phyloP scores from a whole-genome alignment of 2,329 filamentous ascomycete species.

The Chaetomium strumarium region DNA sequence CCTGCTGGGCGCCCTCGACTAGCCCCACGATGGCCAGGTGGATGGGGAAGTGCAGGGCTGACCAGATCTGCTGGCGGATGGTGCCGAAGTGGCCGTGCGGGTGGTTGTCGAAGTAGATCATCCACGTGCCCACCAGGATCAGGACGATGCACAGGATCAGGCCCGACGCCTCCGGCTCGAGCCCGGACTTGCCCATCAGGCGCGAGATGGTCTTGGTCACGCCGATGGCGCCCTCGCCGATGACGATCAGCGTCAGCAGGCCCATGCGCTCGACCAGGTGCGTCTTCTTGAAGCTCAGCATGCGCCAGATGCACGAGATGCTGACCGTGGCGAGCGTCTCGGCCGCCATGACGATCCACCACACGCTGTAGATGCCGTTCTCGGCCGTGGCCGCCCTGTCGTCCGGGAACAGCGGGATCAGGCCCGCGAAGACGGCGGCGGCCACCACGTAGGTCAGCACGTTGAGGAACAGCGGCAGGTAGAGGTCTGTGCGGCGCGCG shows the following conservation, averaged over 20 bases:
- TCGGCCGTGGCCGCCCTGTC: conserved; percentile 2
- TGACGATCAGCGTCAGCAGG: conserved; percentile 19
- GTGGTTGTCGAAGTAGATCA: conserved; percentile 21
- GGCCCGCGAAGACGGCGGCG: conserved; percentile 9
- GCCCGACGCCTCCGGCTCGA: conserved; percentile 14
- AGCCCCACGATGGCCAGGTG: conserved; percentile 19
- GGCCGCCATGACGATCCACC: conserved; percentile 17
- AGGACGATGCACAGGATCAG: conserved; percentile 17
- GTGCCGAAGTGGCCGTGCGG: conserved; percentile 19
- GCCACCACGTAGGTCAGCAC: conserved; percentile 11
- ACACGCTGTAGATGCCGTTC: conserved; percentile 18
- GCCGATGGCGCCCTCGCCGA: conserved; percentile 19
- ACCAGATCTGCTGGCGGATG: conserved; percentile 20
- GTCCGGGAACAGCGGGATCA: conserved; percentile 11
- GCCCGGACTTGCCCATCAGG: conserved; percentile 18
- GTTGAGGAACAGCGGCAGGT: conserved; percentile 16
- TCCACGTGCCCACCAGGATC: conserved; percentile 17
- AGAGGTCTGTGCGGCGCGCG: conserved; percentile 14
- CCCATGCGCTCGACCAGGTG: conserved; percentile 21
- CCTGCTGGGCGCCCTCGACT: conserved; percentile 19
- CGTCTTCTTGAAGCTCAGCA: conserved; percentile 21
- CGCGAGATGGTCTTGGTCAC: conserved; percentile 19
- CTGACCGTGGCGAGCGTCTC: conserved; percentile 15
- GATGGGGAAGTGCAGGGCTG: conserved; percentile 17
- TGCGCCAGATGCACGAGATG: conserved; percentile 16